phyloP scores from a whole-genome alignment of 148 eudicot species.

The Dianthus caryophyllus region DNA sequence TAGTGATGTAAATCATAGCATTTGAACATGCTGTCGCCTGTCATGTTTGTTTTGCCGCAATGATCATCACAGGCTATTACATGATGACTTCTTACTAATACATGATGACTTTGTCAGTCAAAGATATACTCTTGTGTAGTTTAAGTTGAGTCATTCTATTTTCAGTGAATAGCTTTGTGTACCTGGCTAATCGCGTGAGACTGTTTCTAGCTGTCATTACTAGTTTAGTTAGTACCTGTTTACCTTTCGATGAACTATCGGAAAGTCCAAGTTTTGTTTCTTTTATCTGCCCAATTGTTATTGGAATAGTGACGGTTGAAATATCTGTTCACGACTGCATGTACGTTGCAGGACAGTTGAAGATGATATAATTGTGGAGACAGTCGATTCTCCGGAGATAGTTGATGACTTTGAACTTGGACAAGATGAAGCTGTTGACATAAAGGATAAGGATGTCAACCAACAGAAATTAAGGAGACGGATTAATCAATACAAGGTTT shows the following conservation, averaged over 20 bases:
- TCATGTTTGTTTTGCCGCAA: not conserved
- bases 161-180: not conserved
- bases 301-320: not conserved
- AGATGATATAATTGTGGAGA: slow-evolving; percentile 85
- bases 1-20: too few relatives aligned
- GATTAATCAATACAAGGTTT: slow-evolving; percentile 66
- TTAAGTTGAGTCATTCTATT: not conserved
- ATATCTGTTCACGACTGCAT: not conserved
- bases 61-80: too few relatives aligned
- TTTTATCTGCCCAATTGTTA: not conserved
- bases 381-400: slow-evolving; percentile 75
- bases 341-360: slow-evolving; percentile 67
- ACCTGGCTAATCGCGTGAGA: not conserved
- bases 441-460: slow-evolving; percentile 83
- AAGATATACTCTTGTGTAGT: not conserved
- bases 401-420: slow-evolving; percentile 92
- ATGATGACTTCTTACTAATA: not conserved
- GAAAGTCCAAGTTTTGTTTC: not conserved
- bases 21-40: too few relatives aligned
- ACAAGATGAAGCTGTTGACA: slow-evolving; percentile 86
- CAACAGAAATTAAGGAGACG: slow-evolving; percentile 74
- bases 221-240: not conserved
- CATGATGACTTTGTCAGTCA: too few relatives aligned
- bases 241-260: not conserved
- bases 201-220: too few relatives aligned